Base-by-base conservation (phyloP, 1,139 yeast genomes). In the Yamadazyma songkhlaensis region DNA sequence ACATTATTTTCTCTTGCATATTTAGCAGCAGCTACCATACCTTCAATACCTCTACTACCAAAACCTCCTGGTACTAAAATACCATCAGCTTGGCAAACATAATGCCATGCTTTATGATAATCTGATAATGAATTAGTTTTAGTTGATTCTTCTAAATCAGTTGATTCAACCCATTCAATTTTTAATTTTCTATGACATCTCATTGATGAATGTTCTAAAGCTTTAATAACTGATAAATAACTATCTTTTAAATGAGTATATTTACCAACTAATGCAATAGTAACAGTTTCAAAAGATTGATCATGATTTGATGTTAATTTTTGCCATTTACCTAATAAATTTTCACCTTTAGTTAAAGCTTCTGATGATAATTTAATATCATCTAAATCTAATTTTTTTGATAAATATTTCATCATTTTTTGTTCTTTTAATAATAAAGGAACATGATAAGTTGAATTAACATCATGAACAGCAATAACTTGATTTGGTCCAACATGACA, bases 401-500 rank as follows among this genome's bases (percentile, higher is more conserved):
- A 62, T 57, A 94, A 77, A 60, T 77, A 88, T 49, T 81, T 74
- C 71, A 88, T 76, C 77, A 90, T 77, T 52, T 79, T 83, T 70
- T 92, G 97, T 59, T 92, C 92, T 56, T 84, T 79, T 53, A 92
- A 77, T 58, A 92, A 72, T 50, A 92, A 74, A 38, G 99, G 99
- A 51, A 92, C 97, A 61, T 94, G 98, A 64, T 92, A 92, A 37
- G 98, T 92, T 9, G 97, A 87, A 69, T 87, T 87, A 53, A 92
- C 96, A 64, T 94, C 98, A 59, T 90, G 96, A 42, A 92, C 96
- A 36, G 96, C 97, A 53, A 94, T 77, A 37, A 92, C 98, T 67
- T 94, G 98, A 42, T 90, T 89, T 17, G 95, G 89, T 17, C 97
- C 97, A 51, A 92, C 98, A 59, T 94, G 98, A 66, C 98, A 92